Base-by-base conservation (phyloP, 768 basidiomycete genomes). In the Neoboletus subvelutipes region DNA sequence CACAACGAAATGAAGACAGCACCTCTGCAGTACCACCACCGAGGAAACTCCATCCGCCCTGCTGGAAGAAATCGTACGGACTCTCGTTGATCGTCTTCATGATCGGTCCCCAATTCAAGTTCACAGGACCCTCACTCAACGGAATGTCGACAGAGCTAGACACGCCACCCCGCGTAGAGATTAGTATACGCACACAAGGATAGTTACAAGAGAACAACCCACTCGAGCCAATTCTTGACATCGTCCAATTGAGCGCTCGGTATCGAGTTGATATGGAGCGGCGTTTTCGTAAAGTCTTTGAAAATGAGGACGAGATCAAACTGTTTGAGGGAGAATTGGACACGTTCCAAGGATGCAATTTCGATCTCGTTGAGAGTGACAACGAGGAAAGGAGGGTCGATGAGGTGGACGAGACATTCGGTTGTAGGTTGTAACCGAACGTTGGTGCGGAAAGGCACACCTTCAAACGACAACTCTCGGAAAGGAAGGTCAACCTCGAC, bases 191-290 rank as follows among this genome's bases (percentile, higher is more conserved):
- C n/a, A 39, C 54, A 24, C 18, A 33, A 39, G 17, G 4, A 36
- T 8, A 10, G 3, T 2, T 8, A 12, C 28, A 49, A 53, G 50
- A 45, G 45, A 26, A 51, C 8, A 13, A 78, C 92, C 62, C 70
- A 98, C 94, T 99, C 94, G 22, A 99, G 82, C 97, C 97, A 99
- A 67, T 97, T 95, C 76, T 98, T 98, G 60, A 99, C 95, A 63
- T 95, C 94, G 67, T 99, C 97, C 67, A 98, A 83, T 64, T 93
- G 89, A 2, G 84, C 76, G 54, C 83, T 90, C 24, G 92, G 94
- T 62, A 99, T 95, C 1, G 94, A 94, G 71, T 99, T 98, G 77
- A 98, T 93, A 67, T 98, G 97, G 11, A 98, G 79, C 0, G 96
- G 95, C 3, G 87, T 59, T 67, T 91, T 91, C 37, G 92, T 89